Conservation (phyloP, 192 early-diverging fungal species). For the Oehlia diaphana region DNA sequence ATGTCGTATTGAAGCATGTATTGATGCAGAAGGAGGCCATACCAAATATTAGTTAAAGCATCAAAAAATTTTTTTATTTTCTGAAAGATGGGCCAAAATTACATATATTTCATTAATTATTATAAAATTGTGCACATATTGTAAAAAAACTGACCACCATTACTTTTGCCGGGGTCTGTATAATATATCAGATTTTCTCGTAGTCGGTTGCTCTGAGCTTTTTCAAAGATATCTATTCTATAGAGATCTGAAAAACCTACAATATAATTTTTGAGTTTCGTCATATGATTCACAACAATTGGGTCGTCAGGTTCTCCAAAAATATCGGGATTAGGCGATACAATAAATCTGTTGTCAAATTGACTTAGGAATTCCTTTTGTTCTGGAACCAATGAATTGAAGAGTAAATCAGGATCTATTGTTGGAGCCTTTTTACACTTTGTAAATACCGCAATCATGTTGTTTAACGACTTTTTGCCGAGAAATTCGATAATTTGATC, state of each 20-base stretch:
- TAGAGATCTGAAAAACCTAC: background rate
- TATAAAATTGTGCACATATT: too few species aligned
- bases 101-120: too few species aligned
- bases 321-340: background rate
- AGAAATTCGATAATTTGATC: background rate
- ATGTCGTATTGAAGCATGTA: too few species aligned
- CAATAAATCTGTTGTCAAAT: background rate
- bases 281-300: background rate
- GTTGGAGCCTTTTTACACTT: background rate
- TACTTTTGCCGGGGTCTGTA: too few species aligned
- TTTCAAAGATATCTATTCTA: background rate
- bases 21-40: too few species aligned
- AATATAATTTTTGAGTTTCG: background rate
- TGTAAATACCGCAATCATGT: slow-evolving; percentile 7
- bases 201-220: too few species aligned
- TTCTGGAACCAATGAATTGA: background rate
- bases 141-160: too few species aligned
- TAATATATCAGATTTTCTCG: too few species aligned
- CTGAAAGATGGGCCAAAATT: too few species aligned
- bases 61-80: too few species aligned
- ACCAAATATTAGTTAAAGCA: too few species aligned
- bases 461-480: background rate
- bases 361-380: background rate
- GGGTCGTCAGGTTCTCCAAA: background rate
- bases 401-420: background rate